Conservation (phyloP, 1,284 basidiomycete species). For the Chiua sp. region DNA sequence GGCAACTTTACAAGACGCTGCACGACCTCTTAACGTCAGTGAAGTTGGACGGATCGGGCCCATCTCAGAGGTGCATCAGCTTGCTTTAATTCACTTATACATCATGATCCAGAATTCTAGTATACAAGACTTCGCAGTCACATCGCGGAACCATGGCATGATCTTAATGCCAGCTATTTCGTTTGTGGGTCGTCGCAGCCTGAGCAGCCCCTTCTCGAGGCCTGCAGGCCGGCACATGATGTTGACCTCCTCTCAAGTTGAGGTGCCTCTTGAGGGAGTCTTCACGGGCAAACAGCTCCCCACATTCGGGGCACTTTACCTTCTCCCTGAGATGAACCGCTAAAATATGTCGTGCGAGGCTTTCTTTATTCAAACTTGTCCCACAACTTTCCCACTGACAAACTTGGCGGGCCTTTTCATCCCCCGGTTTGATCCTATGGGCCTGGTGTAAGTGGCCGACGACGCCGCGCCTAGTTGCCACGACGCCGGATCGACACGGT, state of each 20-base stretch:
- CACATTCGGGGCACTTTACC: constrained; percentile 12
- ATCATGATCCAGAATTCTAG: too few species aligned
- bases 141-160: too few species aligned
- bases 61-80: too few species aligned
- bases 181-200: not conserved
- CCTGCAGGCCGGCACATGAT: constrained; percentile 4
- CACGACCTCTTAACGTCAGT: too few species aligned
- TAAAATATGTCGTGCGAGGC: constrained; percentile 27
- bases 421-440: constrained; percentile 19
- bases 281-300: constrained; percentile 29
- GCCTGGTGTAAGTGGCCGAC: constrained; percentile 17
- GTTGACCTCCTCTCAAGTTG: constrained; percentile 12
- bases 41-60: too few species aligned
- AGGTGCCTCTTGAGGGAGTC: constrained; percentile 31
- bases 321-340: constrained; percentile 24
- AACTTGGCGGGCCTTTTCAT: constrained; percentile 23
- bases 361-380: constrained; percentile 29
- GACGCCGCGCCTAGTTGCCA: constrained; percentile 20
- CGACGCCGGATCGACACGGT: constrained; percentile 7
- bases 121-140: too few species aligned
- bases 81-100: too few species aligned
- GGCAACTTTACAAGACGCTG: too few species aligned
- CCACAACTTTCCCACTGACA: constrained; percentile 24
- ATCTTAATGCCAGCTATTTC: not conserved
- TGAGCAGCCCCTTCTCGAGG: not conserved